Base-by-base conservation (phyloP, 768 basidiomycete genomes). In the Suillus discolor region DNA sequence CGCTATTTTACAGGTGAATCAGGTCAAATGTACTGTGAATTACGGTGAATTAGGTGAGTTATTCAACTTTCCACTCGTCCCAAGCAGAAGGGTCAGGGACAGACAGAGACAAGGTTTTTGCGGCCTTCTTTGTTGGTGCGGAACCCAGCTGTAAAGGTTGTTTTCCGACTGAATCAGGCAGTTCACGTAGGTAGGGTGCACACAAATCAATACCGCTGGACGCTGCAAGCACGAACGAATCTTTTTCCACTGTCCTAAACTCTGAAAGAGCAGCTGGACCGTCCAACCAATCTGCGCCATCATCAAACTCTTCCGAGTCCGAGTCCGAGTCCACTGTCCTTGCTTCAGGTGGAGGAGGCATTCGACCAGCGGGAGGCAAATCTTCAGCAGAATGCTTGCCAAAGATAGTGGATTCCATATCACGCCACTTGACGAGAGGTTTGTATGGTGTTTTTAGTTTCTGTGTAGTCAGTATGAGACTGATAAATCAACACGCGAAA, bases 241-340 rank as follows among this genome's bases (percentile, higher is more conserved):
- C 23, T 49, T 49, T 44, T 25, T 15, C 23, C 23, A 13, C 47
- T 18, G 9, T n/a, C 20, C 13, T 28, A 8, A 34, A 39, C 15
- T 41, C 41, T 11, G 44, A 38, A 16, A 12, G 23, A 20, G n/a
- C 31, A 34, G 65, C 51, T 4, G 41, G 38, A 16, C 18, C 41
- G 54, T 54, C 18, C 20, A 61, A 47, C 65, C 65, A 65, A 60
- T 41, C 20, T 12, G 42, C 44, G 42, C 65, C 65, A 65, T 65
- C 23, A 16, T 61, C 59, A n/a, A 65, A 49, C 47, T 47, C n/a
- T 47, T 47, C 47, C 12, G 47, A 23, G n/a, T 47, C 49, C 38
- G 12, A 62, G 47, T 31, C 12, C 16, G 15, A 25, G 38, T 34
- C 45, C 25, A 36, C 25, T 38, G 44, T 20, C 11, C 39, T 38